Conservation (phyloP, 179 eudicot genomes). For the Monotropa hypopitys region DNA sequence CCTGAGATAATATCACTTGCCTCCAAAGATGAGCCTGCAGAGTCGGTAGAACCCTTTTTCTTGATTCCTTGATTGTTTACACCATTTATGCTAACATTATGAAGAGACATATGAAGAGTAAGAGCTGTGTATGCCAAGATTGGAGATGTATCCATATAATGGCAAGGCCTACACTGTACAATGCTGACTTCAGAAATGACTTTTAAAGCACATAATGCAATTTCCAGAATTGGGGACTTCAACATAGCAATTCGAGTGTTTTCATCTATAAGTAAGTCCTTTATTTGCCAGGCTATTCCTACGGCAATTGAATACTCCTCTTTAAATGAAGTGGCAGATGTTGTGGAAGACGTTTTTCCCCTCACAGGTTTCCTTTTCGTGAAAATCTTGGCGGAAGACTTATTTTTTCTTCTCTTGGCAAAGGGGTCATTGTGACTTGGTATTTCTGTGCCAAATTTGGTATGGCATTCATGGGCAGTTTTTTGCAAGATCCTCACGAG, state of each 20-base stretch:
- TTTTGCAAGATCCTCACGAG: constrained; percentile 35
- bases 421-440: constrained; percentile 27
- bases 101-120: constrained; percentile 50
- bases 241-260: constrained; percentile 40
- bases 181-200: constrained; percentile 70
- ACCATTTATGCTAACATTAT: constrained; percentile 22
- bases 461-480: constrained; percentile 41
- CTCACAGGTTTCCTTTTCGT: constrained; percentile 23
- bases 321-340: constrained; percentile 21
- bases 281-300: constrained; percentile 85
- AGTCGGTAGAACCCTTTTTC: constrained; percentile 18
- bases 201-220: constrained; percentile 38
- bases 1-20: constrained; percentile 21
- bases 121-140: constrained; percentile 62
- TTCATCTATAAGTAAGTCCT: constrained; percentile 60
- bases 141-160: constrained; percentile 42
- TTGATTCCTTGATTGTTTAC: constrained; percentile 16
- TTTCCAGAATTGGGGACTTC: constrained; percentile 33
- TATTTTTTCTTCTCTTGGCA: constrained; percentile 39
- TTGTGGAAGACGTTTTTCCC: constrained; percentile 23
- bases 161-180: constrained; percentile 41
- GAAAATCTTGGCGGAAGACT: constrained; percentile 19
- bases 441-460: constrained; percentile 35
- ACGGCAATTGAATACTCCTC: constrained; percentile 46
- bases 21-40: constrained; percentile 27